Conservation (phyloP, 345 rosid species). For the Euphorbia pulcherrima region DNA sequence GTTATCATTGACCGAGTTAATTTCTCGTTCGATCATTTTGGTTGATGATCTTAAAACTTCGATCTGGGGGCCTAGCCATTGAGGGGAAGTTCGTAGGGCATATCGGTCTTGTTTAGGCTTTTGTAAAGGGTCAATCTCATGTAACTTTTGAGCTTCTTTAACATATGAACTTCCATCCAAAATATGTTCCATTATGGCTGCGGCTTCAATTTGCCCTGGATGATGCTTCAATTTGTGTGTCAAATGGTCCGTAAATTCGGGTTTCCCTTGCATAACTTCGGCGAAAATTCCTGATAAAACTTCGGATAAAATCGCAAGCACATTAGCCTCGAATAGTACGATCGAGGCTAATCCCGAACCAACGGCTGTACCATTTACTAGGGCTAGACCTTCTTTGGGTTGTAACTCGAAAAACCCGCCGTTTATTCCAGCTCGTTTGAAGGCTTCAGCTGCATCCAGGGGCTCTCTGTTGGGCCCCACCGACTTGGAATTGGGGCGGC, state of each 20-base stretch:
- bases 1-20: slow-evolving; percentile 35
- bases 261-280: slow-evolving; percentile 33
- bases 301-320: slow-evolving; percentile 25
- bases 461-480: slow-evolving; percentile 15
- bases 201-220: slow-evolving; percentile 37
- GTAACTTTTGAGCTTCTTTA: slow-evolving; percentile 26
- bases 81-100: slow-evolving; percentile 31
- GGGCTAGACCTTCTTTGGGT: slow-evolving; percentile 31
- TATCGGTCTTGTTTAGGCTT: slow-evolving; percentile 35
- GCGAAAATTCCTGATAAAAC: slow-evolving; percentile 31
- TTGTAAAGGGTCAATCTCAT: slow-evolving; percentile 27
- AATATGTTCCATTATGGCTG: slow-evolving; percentile 37
- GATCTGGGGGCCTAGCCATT: slow-evolving; percentile 33
- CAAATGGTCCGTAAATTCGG: slow-evolving; percentile 31
- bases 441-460: slow-evolving; percentile 19
- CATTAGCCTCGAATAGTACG: slow-evolving; percentile 31
- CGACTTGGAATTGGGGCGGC: slow-evolving; percentile 26
- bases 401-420: slow-evolving; percentile 30
- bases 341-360: slow-evolving; percentile 29
- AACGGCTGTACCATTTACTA: slow-evolving; percentile 32
- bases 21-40: slow-evolving; percentile 32
- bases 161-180: slow-evolving; percentile 29
- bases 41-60: slow-evolving; percentile 32
- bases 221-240: slow-evolving; percentile 34
- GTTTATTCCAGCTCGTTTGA: slow-evolving; percentile 14